Base-by-base conservation (phyloP, 306 rosid species). In the Canavalia ensiformis region DNA sequence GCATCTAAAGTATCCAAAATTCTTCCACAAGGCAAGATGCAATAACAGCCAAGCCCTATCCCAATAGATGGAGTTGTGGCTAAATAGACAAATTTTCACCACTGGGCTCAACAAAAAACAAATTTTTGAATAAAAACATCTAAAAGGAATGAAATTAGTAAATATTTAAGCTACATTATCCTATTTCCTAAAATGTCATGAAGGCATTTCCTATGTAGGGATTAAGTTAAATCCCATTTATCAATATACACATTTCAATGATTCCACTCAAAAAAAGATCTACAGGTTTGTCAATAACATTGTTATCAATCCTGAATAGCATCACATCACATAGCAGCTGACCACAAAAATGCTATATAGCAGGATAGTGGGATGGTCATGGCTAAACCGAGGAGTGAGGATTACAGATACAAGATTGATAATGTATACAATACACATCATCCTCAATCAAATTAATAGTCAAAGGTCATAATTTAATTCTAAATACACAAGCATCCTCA, bases 101-200 rank as follows among this genome's bases (percentile, higher is more conserved):
- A 66, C 13, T 30, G 58, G 18, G 57, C 11, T 30, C 47, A 0
- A 67, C 28, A 28, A 28, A 35, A 76, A 41, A 54, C 3, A 1
- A 18, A n/a, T 30, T 49, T 31, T 49, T 7, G 13, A 65, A 52
- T 8, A 29, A 78, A 78, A 78, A 12, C 75, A 57, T 28, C 30
- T 68, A 29, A 71, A 66, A 18, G 54, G 56, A 82, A 55, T 59
- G 42, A 29, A 68, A 72, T 63, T 12, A 46, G 57, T 65, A 44
- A 35, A 68, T 44, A 33, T 13, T 64, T 60, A 74, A 60, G 72
- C 70, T 33, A 31, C 64, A 57, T 68, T 58, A 75, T 41, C 78
- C 57, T 29, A 13, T 41, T 79, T 67, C 78, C 72, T n/a, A 74
- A 59, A 79, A 7, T 76, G 31, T 58, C 18, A 34, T 69, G 72